phyloP scores from a whole-genome alignment of 108 stramenopile genomes.

The Mediolabrus comicus region DNA sequence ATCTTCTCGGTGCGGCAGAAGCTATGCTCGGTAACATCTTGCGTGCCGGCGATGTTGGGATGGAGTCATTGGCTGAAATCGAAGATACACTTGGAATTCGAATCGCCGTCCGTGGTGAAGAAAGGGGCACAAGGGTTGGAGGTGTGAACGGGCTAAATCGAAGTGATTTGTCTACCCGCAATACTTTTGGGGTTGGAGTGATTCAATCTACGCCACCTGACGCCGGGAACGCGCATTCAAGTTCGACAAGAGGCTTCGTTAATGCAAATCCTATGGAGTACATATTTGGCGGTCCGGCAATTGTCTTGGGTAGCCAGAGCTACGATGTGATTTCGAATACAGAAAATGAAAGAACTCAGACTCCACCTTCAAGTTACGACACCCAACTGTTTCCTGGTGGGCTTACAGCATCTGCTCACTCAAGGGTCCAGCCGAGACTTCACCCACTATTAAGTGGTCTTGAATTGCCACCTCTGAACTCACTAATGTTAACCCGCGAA shows the following conservation, averaged over 20 bases:
- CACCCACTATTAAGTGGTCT: slow-evolving; percentile 71
- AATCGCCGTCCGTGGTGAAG: slow-evolving; percentile 38
- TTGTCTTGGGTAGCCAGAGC: slow-evolving; percentile 59
- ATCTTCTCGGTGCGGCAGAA: slow-evolving; percentile 64
- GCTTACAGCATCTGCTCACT: slow-evolving; percentile 63
- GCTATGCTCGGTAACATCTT: slow-evolving; percentile 75
- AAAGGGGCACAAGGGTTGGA: slow-evolving; percentile 11
- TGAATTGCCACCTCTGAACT: slow-evolving; percentile 69
- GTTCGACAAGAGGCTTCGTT: not conserved
- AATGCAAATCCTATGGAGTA: slow-evolving; percentile 68
- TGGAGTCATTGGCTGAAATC: slow-evolving; percentile 58
- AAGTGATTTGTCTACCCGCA: not conserved
- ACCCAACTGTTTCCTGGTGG: slow-evolving; percentile 80
- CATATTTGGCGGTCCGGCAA: slow-evolving; percentile 67
- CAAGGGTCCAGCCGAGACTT: slow-evolving; percentile 37
- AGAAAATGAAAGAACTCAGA: slow-evolving; percentile 12
- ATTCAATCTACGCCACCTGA: not conserved
- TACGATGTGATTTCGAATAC: slow-evolving; percentile 40
- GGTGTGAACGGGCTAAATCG: slow-evolving; percentile 18
- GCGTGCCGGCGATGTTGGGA: slow-evolving; percentile 57
- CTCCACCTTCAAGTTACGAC: slow-evolving; percentile 42
- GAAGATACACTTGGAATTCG: slow-evolving; percentile 77
- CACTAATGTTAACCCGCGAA: slow-evolving; percentile 53
- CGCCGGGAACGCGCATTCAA: not conserved
- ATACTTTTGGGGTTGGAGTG: slow-evolving; percentile 2